These are phyloP conservation scores for Exophiala phaeomuriformis DNA, from an alignment of 2,329 filamentous ascomycete genomes.

Conservation along the genomic window DNA sequence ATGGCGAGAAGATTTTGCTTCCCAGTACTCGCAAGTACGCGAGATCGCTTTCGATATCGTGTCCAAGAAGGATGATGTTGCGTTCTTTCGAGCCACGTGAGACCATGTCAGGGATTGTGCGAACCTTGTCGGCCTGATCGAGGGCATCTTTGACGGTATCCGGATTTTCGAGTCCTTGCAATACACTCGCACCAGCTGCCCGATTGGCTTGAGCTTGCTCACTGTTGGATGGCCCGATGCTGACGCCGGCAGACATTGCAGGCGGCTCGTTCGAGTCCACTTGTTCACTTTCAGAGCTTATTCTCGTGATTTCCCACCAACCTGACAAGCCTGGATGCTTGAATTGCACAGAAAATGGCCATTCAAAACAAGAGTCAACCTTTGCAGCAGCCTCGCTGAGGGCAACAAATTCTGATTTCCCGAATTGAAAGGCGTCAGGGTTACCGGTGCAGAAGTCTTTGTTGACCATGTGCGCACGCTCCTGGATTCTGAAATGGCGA, in stretches of 20 bases:
- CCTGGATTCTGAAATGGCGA: slow-evolving; percentile 69
- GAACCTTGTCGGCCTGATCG: not conserved
- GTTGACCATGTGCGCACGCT: slow-evolving; percentile 62
- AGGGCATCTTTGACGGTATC: slow-evolving; percentile 6
- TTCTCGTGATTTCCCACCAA: slow-evolving; percentile 6
- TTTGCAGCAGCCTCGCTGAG: slow-evolving; percentile 39
- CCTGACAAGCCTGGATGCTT: slow-evolving; percentile 19
- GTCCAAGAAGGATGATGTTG: slow-evolving; percentile 70
- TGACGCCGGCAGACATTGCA: slow-evolving; percentile 7
- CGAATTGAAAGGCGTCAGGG: slow-evolving; percentile 68
- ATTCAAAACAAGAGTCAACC: slow-evolving; percentile 50
- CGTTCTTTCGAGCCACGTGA: slow-evolving; percentile 36
- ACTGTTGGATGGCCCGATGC: slow-evolving; percentile 6
- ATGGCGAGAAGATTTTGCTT: slow-evolving; percentile 43
- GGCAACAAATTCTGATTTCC: slow-evolving; percentile 50
- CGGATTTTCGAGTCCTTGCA: slow-evolving; percentile 6
- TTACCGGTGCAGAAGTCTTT: slow-evolving; percentile 61
- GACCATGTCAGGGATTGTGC: not conserved
- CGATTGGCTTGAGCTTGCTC: slow-evolving; percentile 15
- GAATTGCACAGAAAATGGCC: slow-evolving; percentile 44
- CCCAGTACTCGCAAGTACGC: slow-evolving; percentile 59
- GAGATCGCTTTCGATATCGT: slow-evolving; percentile 63
- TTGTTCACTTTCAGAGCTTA: not conserved
- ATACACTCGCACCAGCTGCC: slow-evolving; percentile 12
- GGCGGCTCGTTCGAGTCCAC: not conserved